Evolutionary conservation across 208 protist genomes (phyloP).

Genomic region (Crithidia bombi): DNA sequence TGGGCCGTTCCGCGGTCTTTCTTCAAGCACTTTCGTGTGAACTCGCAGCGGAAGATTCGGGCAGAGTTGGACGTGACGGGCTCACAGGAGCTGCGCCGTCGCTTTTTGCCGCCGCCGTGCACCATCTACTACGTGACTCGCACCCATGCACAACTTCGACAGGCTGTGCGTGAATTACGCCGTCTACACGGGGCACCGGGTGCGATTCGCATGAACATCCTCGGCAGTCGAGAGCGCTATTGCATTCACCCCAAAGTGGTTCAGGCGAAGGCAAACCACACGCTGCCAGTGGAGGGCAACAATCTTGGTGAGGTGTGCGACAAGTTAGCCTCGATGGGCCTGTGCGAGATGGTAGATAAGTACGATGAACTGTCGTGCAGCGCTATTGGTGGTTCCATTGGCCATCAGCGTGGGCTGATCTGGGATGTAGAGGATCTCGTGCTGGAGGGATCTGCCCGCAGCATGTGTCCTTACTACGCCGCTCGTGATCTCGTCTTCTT

Average conservation of each 20-base stretch:
- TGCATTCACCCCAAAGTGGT: constrained; percentile 90
- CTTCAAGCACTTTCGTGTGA: constrained; percentile 64
- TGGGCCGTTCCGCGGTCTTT: constrained; percentile 48
- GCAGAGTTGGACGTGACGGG: constrained; percentile 52
- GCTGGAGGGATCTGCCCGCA: constrained; percentile 51
- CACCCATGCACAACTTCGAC: constrained; percentile 97
- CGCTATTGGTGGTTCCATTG: constrained; percentile 50
- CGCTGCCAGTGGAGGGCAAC: constrained; percentile 71
- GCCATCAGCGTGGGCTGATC: constrained; percentile 36
- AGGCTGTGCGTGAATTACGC: constrained; percentile 94
- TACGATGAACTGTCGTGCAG: constrained; percentile 59
- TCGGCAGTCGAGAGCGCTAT: constrained; percentile 94
- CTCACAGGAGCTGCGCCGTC: constrained; percentile 60
- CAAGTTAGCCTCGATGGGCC: constrained; percentile 71
- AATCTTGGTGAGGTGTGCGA: constrained; percentile 87
- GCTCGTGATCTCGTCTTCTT: constrained; percentile 78
- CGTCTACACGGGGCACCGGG: constrained; percentile 52
- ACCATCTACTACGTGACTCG: constrained; percentile 95
- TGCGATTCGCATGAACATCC: constrained; percentile 88
- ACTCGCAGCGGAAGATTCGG: constrained; percentile 37
- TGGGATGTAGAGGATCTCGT: constrained; percentile 95
- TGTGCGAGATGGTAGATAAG: constrained; percentile 66
- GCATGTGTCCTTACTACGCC: constrained; percentile 95
- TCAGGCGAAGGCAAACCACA: constrained; percentile 50
- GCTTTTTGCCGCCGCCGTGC: constrained; percentile 57